Percentiles rank a stretch among this genome's conserved stretches.
These are phyloP conservation scores for Calonectria pauciramosa DNA, from an alignment of 2,329 filamentous ascomycete genomes.

Conservation along the genomic window DNA sequence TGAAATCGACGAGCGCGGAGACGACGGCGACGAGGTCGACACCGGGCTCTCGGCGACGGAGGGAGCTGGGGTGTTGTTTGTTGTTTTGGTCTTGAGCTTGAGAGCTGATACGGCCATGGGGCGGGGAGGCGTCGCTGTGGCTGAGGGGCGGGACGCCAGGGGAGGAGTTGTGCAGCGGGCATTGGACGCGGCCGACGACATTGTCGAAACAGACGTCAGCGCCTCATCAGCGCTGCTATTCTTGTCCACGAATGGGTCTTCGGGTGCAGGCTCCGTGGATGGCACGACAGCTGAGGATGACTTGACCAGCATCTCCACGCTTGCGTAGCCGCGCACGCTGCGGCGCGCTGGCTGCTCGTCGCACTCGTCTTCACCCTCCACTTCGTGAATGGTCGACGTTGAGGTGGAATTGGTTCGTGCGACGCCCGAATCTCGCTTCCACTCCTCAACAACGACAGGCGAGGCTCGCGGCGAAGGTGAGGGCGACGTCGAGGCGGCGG, in stretches of 20 bases:
- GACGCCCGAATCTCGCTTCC: conserved; percentile 70
- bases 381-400: conserved; percentile 54
- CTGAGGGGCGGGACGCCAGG: conserved; percentile 32
- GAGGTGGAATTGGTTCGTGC: conserved; percentile 59
- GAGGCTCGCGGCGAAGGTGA: conserved; percentile 39
- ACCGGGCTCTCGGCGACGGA: conserved; percentile 20
- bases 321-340: conserved; percentile 16
- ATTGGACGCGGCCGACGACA: conserved; percentile 43
- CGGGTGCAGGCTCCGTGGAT: conserved; percentile 32
- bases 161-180: conserved; percentile 39
- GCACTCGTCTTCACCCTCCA: conserved; percentile 56
- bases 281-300: conserved; percentile 26
- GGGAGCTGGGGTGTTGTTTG: conserved; percentile 30
- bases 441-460: conserved; percentile 52
- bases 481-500: conserved; percentile 30
- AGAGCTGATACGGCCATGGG: conserved; percentile 32
- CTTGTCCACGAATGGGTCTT: conserved; percentile 43
- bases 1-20: conserved; percentile 42
- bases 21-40: conserved; percentile 35
- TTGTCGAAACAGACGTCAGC: conserved; percentile 38
- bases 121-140: conserved; percentile 31
- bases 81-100: conserved; percentile 31
- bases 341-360: conserved; percentile 40
- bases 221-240: conserved; percentile 41
- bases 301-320: conserved; percentile 6